Evolutionary conservation across 768 basidiomycete genomes (phyloP).

Genomic region (Mycena filopes): DNA sequence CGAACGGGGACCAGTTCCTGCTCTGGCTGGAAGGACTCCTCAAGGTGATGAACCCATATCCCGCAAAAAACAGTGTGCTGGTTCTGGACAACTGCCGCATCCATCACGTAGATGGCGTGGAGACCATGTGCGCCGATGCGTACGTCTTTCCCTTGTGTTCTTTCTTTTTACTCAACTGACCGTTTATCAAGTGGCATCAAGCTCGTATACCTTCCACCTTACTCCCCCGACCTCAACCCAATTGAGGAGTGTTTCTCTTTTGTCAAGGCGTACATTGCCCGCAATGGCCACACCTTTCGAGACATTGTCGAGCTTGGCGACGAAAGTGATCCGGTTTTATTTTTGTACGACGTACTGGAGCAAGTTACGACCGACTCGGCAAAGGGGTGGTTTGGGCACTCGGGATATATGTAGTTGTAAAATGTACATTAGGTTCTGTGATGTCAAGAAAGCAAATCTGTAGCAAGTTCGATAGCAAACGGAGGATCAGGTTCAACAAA

Average conservation of each 20-base stretch:
- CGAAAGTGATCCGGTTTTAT: background rate
- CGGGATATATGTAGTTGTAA: constrained; percentile 18
- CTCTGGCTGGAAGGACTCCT: constrained; percentile 22
- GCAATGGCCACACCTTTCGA: constrained; percentile 32
- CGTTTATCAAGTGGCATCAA: constrained; percentile 31
- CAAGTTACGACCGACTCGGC: constrained; percentile 5
- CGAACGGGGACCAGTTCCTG: constrained; percentile 27
- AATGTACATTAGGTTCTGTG: no score
- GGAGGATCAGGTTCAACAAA: no score
- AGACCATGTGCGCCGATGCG: constrained; percentile 21
- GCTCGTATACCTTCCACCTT: constrained; percentile 45
- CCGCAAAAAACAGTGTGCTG: constrained; percentile 32
- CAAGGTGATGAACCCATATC: constrained; percentile 40
- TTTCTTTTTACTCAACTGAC: background rate
- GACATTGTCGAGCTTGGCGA: constrained; percentile 13
- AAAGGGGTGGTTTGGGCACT: constrained; percentile 17
- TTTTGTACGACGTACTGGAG: constrained; percentile 16
- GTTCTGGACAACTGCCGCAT: constrained; percentile 45
- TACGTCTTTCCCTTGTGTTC: background rate
- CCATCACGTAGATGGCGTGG: constrained; percentile 38
- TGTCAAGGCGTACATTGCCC: constrained; percentile 43
- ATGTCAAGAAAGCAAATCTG: no score
- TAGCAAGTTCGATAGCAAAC: constrained; percentile 1
- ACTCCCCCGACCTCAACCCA: constrained; percentile 49
- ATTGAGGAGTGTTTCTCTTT: constrained; percentile 47